Conservation (phyloP, 208 protist species). For the Wallacemonas sp. region DNA sequence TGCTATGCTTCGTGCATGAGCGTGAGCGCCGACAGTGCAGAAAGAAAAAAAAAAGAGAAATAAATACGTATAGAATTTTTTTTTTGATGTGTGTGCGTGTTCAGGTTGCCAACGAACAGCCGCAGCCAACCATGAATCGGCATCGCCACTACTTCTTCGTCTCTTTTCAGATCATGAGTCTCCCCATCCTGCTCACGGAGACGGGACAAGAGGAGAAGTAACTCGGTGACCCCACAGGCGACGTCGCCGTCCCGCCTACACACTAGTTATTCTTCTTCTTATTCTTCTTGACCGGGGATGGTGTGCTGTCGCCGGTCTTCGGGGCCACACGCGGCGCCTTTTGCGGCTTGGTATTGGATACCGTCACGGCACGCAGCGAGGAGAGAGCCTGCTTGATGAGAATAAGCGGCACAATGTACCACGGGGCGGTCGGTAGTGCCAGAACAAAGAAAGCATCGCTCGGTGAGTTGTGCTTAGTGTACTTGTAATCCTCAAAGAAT, state of each 20-base stretch:
- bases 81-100: neutral
- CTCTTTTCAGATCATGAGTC: no score
- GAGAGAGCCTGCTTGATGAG: conserved; percentile 46
- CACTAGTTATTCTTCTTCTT: no score
- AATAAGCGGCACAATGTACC: conserved; percentile 54
- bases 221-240: no score
- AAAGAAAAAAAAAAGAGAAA: conserved; percentile 10
- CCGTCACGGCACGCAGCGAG: conserved; percentile 6
- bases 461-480: conserved; percentile 63
- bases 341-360: neutral
- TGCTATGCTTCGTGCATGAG: no score
- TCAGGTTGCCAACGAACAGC: no score
- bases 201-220: no score
- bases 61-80: neutral
- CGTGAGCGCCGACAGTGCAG: no score
- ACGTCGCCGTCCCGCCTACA: no score
- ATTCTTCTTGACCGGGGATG: neutral
- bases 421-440: conserved; percentile 54
- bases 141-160: no score
- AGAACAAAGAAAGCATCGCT: conserved; percentile 54
- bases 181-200: no score
- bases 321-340: neutral
- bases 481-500: conserved; percentile 50
- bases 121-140: no score
- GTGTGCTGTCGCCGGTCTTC: neutral